Evolutionary conservation across 2,329 filamentous ascomycete species (phyloP).

Genomic region (Trichoderma gracile): DNA sequence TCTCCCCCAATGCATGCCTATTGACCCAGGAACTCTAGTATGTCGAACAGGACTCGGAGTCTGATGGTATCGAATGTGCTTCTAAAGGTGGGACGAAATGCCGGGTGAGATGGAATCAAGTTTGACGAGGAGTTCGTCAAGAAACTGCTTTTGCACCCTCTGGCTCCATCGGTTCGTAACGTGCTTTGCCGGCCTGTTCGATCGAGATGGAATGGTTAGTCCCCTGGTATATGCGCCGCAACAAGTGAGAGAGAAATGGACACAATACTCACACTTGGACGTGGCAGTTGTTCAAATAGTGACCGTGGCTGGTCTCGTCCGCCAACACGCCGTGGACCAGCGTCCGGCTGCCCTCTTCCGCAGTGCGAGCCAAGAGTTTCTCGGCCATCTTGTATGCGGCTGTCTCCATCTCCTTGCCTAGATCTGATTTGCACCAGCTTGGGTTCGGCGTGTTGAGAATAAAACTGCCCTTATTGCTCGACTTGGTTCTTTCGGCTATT

Average conservation of each 20-base stretch:
- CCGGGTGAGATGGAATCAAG: background rate
- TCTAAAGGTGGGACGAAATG: background rate
- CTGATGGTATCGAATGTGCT: rapidly evolving
- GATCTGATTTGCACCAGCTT: constrained; percentile 3
- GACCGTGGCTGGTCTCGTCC: background rate
- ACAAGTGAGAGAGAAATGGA: too few relatives aligned
- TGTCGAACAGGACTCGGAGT: rapidly evolving
- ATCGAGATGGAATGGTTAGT: background rate
- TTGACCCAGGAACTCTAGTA: too few relatives aligned
- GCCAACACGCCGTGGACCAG: background rate
- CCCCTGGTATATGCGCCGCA: background rate
- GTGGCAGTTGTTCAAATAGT: constrained; percentile 1
- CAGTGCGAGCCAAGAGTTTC: constrained; percentile 6
- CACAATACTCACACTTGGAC: background rate
- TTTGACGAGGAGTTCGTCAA: background rate
- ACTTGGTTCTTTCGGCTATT: constrained; percentile 3
- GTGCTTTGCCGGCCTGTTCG: background rate
- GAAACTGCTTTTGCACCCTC: background rate
- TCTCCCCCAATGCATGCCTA: too few relatives aligned
- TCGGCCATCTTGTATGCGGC: background rate
- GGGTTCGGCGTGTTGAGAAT: constrained; percentile 12
- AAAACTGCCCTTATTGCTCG: background rate
- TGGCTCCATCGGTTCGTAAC: constrained; percentile 5
- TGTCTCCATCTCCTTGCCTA: background rate
- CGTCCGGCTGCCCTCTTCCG: constrained; percentile 13